A percentile compares a stretch with the other conserved stretches of the same genome.
phyloP scores from a whole-genome alignment of 257 asterid genomes.

The Nicotiana tabacum region DNA sequence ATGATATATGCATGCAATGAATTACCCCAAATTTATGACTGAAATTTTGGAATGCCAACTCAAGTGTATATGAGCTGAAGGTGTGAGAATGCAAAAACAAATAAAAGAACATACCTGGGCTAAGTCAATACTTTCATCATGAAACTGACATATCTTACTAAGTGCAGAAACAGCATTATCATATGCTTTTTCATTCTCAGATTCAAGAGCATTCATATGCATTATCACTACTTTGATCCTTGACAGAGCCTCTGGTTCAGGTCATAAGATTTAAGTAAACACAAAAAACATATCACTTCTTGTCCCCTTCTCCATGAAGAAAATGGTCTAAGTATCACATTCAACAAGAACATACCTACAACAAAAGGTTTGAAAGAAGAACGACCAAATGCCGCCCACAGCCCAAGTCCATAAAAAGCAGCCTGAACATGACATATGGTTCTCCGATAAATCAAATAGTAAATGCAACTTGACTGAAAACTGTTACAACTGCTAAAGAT shows the following conservation, averaged over 20 bases:
- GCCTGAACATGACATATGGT: conserved; percentile 44
- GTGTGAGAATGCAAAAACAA: no score
- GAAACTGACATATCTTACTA: conserved; percentile 88
- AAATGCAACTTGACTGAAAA: no score
- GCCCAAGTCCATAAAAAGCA: conserved; percentile 89
- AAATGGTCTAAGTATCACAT: neutral
- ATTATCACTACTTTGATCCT: conserved; percentile 70
- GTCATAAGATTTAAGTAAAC: no score
- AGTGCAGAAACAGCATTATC: conserved; percentile 94
- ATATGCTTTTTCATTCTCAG: conserved; percentile 78
- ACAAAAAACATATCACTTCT: no score
- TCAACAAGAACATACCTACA: conserved; percentile 39
- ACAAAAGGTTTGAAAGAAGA: conserved; percentile 81
- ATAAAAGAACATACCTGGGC: conserved; percentile 49
- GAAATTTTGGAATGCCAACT: neutral
- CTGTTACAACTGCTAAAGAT: no score
- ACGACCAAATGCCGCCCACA: conserved; percentile 84
- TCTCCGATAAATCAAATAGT: neutral
- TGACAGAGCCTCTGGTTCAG: conserved; percentile 62
- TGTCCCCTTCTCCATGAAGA: no score
- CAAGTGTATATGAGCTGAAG: neutral
- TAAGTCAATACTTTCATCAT: conserved; percentile 81
- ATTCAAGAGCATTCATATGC: conserved; percentile 56
- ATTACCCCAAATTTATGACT: neutral
- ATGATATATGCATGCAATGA: neutral